These are phyloP conservation scores for Boeremia exigua DNA, from an alignment of 2,329 filamentous ascomycete genomes.

Conservation along the genomic window DNA sequence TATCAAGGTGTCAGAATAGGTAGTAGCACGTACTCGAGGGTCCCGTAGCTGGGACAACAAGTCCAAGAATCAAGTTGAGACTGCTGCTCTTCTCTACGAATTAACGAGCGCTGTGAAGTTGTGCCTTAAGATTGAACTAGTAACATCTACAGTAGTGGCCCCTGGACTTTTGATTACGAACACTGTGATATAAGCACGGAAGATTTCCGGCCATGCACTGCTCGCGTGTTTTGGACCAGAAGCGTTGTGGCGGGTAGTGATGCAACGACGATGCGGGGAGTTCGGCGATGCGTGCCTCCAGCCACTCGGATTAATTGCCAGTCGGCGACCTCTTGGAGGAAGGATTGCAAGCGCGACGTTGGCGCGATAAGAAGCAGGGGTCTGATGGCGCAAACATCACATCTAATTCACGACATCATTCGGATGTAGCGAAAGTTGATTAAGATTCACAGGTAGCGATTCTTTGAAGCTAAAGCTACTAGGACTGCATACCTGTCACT, in stretches of 20 bases:
- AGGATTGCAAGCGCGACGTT: neutral
- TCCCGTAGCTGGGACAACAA: too few relatives aligned
- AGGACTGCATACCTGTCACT: neutral
- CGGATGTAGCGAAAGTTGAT: neutral
- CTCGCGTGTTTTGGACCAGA: too few relatives aligned
- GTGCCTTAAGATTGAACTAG: too few relatives aligned
- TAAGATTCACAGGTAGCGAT: neutral
- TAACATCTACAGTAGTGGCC: too few relatives aligned
- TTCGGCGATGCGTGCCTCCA: neutral
- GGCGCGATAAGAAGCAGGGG: neutral
- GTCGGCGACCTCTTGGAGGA: constrained; percentile 2
- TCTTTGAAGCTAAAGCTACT: neutral
- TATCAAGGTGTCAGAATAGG: too few relatives aligned
- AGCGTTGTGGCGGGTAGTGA: neutral
- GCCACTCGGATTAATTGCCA: neutral
- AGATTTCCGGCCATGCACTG: too few relatives aligned
- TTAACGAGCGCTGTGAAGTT: too few relatives aligned
- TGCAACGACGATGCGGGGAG: neutral
- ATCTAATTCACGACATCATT: neutral
- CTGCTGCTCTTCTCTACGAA: too few relatives aligned
- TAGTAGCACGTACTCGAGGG: too few relatives aligned
- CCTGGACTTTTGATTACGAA: too few relatives aligned
- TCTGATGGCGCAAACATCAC: neutral
- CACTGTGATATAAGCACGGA: too few relatives aligned
- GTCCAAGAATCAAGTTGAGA: too few relatives aligned